Conservation (phyloP, 176 grass and related monocot genomes). For the Carex myosuroides region DNA sequence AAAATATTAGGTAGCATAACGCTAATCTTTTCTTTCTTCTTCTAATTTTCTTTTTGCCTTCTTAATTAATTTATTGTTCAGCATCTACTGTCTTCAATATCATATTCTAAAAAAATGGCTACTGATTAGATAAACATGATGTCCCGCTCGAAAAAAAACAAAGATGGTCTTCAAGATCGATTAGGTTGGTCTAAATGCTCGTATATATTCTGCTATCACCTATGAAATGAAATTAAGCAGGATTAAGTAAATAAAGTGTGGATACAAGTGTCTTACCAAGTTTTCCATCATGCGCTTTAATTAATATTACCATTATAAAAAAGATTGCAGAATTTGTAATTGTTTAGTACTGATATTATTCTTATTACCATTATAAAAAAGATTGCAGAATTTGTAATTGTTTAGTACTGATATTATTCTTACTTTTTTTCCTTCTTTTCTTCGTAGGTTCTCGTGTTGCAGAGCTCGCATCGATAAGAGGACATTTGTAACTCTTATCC, state of each 20-base stretch:
- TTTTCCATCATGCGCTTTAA: conserved; percentile 4
- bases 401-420: background rate
- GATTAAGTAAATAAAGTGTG: background rate
- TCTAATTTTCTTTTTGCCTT: background rate
- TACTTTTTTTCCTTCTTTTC: background rate
- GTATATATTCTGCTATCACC: background rate
- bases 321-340: background rate
- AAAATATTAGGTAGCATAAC: background rate
- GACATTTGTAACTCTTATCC: background rate
- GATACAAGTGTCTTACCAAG: background rate
- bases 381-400: background rate
- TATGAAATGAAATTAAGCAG: background rate
- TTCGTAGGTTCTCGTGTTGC: background rate
- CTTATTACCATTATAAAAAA: background rate
- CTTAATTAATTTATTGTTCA: background rate
- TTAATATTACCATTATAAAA: background rate
- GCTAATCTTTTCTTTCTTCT: background rate
- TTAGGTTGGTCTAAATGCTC: background rate
- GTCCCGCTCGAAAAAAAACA: background rate
- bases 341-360: background rate
- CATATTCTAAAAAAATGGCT: background rate
- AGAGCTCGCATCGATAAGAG: background rate
- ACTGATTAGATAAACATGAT: background rate
- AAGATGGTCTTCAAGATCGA: background rate
- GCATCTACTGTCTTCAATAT: background rate